phyloP scores from a whole-genome alignment of 1,284 basidiomycete species.

The Cronartium quercuum region DNA sequence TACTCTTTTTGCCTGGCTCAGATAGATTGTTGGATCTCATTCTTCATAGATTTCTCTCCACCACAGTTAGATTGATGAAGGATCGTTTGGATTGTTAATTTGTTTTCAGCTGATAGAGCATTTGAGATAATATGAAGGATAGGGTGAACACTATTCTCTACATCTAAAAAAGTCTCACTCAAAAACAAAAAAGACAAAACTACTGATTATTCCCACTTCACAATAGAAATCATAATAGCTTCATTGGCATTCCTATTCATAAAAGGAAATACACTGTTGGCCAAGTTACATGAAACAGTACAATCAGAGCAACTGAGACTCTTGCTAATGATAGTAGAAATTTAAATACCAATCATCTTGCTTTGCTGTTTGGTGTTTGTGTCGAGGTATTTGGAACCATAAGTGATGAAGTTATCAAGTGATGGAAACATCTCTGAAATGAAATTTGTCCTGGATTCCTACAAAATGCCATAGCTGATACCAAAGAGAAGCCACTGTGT shows the following conservation, averaged over 20 bases:
- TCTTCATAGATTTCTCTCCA: slow-evolving; percentile 8
- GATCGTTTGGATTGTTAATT: slow-evolving; percentile 2
- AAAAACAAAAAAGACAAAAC: slow-evolving; percentile 58
- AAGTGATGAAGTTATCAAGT: slow-evolving; percentile 82
- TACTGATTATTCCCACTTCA: no score
- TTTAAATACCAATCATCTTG: slow-evolving; percentile 78
- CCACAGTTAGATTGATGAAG: slow-evolving; percentile 14
- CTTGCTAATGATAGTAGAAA: slow-evolving; percentile 64
- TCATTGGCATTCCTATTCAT: slow-evolving; percentile 70
- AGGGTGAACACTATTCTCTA: slow-evolving; percentile 13
- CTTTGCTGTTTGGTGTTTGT: slow-evolving; percentile 62
- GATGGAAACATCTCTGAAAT: slow-evolving; percentile 75
- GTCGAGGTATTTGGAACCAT: slow-evolving; percentile 71
- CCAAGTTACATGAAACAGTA: slow-evolving; percentile 76
- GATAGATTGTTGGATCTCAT: slow-evolving; percentile 18
- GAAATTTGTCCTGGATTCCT: slow-evolving; percentile 74
- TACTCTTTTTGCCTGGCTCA: slow-evolving; percentile 55
- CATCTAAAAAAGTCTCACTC: slow-evolving; percentile 48
- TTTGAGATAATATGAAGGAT: slow-evolving; percentile 21
- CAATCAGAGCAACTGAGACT: slow-evolving; percentile 75
- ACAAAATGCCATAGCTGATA: slow-evolving; percentile 73
- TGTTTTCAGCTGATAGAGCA: neutral
- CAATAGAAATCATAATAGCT: slow-evolving; percentile 59
- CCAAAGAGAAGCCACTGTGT: slow-evolving; percentile 83
- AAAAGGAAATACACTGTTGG: slow-evolving; percentile 73